phyloP scores from a whole-genome alignment of 73 alveolate genomes.

The Paramecium sexaurelia region DNA sequence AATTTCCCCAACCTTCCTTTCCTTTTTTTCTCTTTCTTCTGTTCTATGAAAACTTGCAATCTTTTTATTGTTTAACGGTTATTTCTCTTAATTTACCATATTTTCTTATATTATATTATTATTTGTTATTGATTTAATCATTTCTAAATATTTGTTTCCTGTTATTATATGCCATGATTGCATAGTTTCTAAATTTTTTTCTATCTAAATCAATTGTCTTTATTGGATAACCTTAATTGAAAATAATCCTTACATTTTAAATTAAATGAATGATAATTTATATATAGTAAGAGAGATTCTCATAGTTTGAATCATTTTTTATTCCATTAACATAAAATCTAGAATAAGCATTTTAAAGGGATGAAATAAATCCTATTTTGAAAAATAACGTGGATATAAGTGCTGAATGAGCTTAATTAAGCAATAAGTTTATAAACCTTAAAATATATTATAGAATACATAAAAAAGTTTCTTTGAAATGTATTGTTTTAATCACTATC shows the following conservation, averaged over 20 bases:
- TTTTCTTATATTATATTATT: not conserved
- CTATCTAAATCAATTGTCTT: not conserved
- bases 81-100: not conserved
- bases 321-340: not conserved
- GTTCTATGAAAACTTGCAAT: not conserved
- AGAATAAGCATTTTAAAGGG: not conserved
- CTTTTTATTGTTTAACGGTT: not conserved
- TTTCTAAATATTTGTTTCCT: not conserved
- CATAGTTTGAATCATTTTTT: conserved; percentile 5
- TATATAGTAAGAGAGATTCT: not conserved
- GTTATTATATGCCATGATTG: conserved; percentile 5
- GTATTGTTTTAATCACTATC: not conserved
- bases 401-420: not conserved
- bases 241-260: not conserved
- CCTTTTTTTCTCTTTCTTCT: not conserved
- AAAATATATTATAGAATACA: not conserved
- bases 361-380: conserved; percentile 25
- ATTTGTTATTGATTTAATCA: not conserved
- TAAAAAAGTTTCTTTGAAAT: not conserved
- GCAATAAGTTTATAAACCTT: not conserved
- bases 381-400: not conserved
- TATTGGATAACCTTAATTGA: not conserved
- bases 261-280: not conserved
- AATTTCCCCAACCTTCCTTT: not conserved
- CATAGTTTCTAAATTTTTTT: not conserved